phyloP scores from a whole-genome alignment of 78 protist species.

The Dictyostelium discoideum region dicty_2.7 NC_007090.3:3344001-3344500 shows the following conservation, averaged over 20 bases:
- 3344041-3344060: constrained; percentile 80
- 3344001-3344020: constrained; percentile 63
- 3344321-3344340: neutral
- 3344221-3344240: no score
- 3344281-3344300: neutral
- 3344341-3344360: neutral
- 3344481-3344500: constrained; percentile 45
- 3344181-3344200: no score
- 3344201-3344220: no score
- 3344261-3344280: no score
- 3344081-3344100: constrained; percentile 86
- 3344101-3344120: constrained; percentile 76
- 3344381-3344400: constrained; percentile 4
- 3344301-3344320: neutral
- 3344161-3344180: no score
- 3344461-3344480: constrained; percentile 56
- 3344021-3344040: constrained; percentile 76
- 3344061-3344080: constrained; percentile 83
- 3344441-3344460: constrained; percentile 38
- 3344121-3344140: constrained; percentile 68
- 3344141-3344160: constrained; percentile 12
- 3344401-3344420: constrained; percentile 28
- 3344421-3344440: constrained; percentile 43
- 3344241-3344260: no score
- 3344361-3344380: neutral